Evolutionary conservation across 129 eudicot species (phyloP), one percentile per base, ranked within the genome.

Genomic region (Helianthus tuberosus): DNA sequence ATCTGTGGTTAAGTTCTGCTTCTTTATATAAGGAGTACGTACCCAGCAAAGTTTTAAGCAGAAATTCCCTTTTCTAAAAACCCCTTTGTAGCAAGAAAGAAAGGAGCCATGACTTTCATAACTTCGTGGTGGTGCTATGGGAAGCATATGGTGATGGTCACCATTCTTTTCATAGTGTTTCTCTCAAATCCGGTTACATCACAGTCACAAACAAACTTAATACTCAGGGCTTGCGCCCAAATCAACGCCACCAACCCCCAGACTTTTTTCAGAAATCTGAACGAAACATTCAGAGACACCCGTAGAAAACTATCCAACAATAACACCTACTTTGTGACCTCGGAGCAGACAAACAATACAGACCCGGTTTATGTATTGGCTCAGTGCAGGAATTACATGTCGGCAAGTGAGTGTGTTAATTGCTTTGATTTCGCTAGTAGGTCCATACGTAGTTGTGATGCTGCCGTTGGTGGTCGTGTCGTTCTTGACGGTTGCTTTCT

Each of bases 401-500:
- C 88, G 1, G 44, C 49, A 1, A 61, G 32, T 4, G 90, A 87
- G 47, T 90, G 96, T 38, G 50, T 87, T 10, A 77, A 85, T 9
- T 90, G 96, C 73, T 87, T 85, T 43, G 81, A 85, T 77, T 82
- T 85, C 8, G 90, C 90, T 1, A 84, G 76, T 17, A 9, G 23
- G 16, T 66, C 46, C 23, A 83, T 90, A 11, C 76, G 90, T 32
- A 69, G 64, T 43, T 90, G 96, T 77, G 81, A 86, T 20, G 83
- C 81, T 54, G 90, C 90, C 1, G 85, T 83, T 23, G 96, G 96
- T 16, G 92, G 83, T 57, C 90, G 96, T 39, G 90, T 77, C 7
- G 81, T 87, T 5, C 81, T 81, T 52, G 96, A 90, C 46, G 96
- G 93, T 54, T 85, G 96, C 83, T 90, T 85, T 69, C 90, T 90